phyloP scores from a whole-genome alignment of 1,284 basidiomycete species.

The Naganishia sp. region DNA sequence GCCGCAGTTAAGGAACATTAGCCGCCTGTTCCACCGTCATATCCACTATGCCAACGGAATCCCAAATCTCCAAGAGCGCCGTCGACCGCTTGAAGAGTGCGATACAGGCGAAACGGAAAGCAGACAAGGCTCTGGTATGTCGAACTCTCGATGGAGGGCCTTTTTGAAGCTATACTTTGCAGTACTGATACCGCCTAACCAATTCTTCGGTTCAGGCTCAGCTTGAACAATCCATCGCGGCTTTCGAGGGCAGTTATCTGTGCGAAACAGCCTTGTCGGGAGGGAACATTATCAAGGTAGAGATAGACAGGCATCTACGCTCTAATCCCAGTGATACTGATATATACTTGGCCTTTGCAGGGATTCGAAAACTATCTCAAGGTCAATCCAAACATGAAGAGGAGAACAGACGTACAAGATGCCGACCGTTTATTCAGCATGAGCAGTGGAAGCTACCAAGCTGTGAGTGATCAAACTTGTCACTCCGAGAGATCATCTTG shows the following conservation, averaged over 20 bases:
- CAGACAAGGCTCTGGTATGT: constrained; percentile 31
- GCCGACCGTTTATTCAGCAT: constrained; percentile 55
- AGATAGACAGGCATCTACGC: constrained; percentile 4
- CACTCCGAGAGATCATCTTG: background rate
- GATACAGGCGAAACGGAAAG: constrained; percentile 31
- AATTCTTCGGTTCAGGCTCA: constrained; percentile 46
- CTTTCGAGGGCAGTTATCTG: constrained; percentile 58
- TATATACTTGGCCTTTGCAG: constrained; percentile 32
- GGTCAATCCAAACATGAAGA: constrained; percentile 48
- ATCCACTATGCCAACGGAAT: constrained; percentile 11
- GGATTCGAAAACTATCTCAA: constrained; percentile 58
- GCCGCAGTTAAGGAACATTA: no score
- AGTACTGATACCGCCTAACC: background rate
- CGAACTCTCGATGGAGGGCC: no score
- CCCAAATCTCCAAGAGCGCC: constrained; percentile 21
- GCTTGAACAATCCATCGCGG: constrained; percentile 56
- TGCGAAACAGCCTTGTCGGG: constrained; percentile 52
- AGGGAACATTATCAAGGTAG: constrained; percentile 55
- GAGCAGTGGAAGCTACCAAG: constrained; percentile 52
- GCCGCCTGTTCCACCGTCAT: no score
- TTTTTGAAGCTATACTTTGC: background rate
- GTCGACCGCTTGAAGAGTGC: constrained; percentile 29
- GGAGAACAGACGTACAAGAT: constrained; percentile 46
- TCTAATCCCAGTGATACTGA: no score
- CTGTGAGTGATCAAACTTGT: constrained; percentile 40